These are phyloP conservation scores for Fraxinus paxiana DNA, from an alignment of 305 asterid genomes.

Conservation along the genomic window DNA sequence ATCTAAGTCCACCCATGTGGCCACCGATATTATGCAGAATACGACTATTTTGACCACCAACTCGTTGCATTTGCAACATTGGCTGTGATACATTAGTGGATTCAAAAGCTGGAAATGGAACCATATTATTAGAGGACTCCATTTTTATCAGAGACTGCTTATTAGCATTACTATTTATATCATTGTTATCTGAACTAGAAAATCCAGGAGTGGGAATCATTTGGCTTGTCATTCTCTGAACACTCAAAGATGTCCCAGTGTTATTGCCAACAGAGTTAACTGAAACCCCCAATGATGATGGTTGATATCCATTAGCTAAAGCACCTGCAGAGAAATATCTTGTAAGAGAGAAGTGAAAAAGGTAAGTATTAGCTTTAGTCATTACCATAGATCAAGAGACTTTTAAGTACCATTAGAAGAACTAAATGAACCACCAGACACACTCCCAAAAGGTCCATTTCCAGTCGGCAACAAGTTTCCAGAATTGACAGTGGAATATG, in stretches of 20 bases:
- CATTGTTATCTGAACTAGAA: conserved; percentile 44
- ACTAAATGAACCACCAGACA: conserved; percentile 35
- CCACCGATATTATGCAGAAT: conserved; percentile 76
- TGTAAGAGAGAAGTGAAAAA: conserved; percentile 21
- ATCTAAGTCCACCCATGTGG: conserved; percentile 67
- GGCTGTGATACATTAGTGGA: conserved; percentile 56
- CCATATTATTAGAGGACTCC: conserved; percentile 55
- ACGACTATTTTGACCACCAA: conserved; percentile 77
- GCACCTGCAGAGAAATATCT: conserved; percentile 35
- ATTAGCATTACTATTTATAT: conserved; percentile 38
- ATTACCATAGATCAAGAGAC: conserved; percentile 4
- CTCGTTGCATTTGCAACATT: conserved; percentile 67
- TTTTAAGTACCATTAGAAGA: conserved; percentile 36
- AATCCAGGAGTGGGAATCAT: conserved; percentile 98
- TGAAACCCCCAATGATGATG: conserved; percentile 49
- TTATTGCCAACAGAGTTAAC: conserved; percentile 57
- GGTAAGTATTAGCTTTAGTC: background rate
- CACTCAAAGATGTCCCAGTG: conserved; percentile 54
- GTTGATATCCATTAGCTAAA: conserved; percentile 59
- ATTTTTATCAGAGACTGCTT: conserved; percentile 47
- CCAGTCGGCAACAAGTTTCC: conserved; percentile 52
- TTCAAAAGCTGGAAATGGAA: conserved; percentile 53
- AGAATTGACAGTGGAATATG: conserved; percentile 54
- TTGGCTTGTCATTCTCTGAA: conserved; percentile 69
- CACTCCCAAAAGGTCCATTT: conserved; percentile 36